Percentiles rank a stretch among this genome's conserved stretches.
Evolutionary conservation across 345 rosid species (phyloP).

Genomic region (Eucalyptus curtisii): DNA sequence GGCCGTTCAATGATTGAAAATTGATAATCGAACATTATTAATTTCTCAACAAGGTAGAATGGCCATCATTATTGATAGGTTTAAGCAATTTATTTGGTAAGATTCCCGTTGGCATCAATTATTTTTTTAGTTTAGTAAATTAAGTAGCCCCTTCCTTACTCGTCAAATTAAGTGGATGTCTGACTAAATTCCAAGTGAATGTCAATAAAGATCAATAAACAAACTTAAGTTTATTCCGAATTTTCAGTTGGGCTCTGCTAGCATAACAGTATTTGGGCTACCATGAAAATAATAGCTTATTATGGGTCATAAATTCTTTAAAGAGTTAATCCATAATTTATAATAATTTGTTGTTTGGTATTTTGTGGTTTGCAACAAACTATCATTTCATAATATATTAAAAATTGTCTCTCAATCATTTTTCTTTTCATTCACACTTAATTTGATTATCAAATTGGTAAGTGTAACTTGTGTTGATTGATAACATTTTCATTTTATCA

Average conservation of each 20-base stretch:
- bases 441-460: neutral
- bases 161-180: neutral
- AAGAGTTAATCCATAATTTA: too few relatives aligned
- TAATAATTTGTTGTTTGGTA: too few relatives aligned
- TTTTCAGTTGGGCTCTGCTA: neutral
- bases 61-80: neutral
- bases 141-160: neutral
- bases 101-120: neutral
- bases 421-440: neutral
- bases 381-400: too few relatives aligned
- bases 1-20: neutral
- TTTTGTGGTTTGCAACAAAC: accelerated
- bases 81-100: neutral
- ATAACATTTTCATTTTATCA: neutral
- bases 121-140: neutral
- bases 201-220: neutral
- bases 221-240: neutral
- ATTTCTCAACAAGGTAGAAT: neutral
- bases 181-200: neutral
- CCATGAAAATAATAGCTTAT: accelerated
- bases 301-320: accelerated
- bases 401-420: too few relatives aligned
- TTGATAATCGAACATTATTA: neutral
- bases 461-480: neutral
- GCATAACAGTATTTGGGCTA: too few relatives aligned